Evolutionary conservation across 2,329 filamentous ascomycete species (phyloP).

Genomic region (Colletotrichum viniferum): DNA sequence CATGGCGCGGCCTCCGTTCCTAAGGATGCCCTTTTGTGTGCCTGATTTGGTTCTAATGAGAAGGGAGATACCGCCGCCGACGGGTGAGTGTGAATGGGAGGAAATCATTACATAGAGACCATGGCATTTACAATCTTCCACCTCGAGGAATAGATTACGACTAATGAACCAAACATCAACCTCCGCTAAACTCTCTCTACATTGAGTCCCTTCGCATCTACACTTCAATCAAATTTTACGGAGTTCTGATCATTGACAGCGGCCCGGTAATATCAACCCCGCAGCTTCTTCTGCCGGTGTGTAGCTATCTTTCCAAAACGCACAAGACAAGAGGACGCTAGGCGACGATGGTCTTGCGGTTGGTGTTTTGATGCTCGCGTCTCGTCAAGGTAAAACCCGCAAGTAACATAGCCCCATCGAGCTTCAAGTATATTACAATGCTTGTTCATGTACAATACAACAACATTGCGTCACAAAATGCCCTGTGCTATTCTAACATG

Average conservation of each 20-base stretch:
- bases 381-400: not conserved
- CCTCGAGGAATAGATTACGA: constrained; percentile 17
- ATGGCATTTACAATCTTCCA: not conserved
- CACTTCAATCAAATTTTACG: not conserved
- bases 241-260: not conserved
- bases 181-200: not conserved
- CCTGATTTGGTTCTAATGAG: not conserved
- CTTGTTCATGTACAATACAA: not conserved
- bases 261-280: not conserved
- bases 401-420: not conserved
- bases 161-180: constrained; percentile 13
- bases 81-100: not conserved
- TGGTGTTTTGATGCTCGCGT: not conserved
- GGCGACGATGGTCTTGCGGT: not conserved
- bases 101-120: constrained; percentile 1
- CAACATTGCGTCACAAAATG: not conserved
- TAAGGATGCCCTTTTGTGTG: not conserved
- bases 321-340: not conserved
- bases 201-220: not conserved
- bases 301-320: not conserved
- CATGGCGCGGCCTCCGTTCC: constrained; percentile 17
- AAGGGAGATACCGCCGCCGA: not conserved
- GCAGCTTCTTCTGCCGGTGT: not conserved
- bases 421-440: not conserved
- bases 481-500: not conserved